Conservation (phyloP, 805 yeast genomes). For the Candida hispaniensis region DNA sequence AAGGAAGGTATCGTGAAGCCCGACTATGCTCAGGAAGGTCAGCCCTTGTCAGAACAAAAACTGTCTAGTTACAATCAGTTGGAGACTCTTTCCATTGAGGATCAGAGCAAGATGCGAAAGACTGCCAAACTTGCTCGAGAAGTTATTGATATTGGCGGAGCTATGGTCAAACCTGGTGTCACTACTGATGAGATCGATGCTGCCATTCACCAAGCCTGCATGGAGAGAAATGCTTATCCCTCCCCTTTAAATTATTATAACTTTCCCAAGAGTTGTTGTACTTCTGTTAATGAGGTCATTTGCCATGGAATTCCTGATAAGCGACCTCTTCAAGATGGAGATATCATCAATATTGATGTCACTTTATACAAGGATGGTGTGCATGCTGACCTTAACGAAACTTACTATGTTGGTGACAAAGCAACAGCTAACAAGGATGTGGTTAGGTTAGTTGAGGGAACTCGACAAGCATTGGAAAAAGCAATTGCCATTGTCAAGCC, state of each 20-base stretch:
- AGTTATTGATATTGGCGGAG: slow-evolving; percentile 80
- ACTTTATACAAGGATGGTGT: slow-evolving; percentile 75
- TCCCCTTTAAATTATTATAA: slow-evolving; percentile 91
- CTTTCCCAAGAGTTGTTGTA: slow-evolving; percentile 86
- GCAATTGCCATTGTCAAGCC: slow-evolving; percentile 86
- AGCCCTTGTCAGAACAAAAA: slow-evolving; percentile 66
- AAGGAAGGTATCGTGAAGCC: slow-evolving; percentile 66
- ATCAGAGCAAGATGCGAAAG: slow-evolving; percentile 60
- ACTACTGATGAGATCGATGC: slow-evolving; percentile 89
- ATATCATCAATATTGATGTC: slow-evolving; percentile 84
- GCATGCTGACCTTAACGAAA: slow-evolving; percentile 93
- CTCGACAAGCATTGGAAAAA: slow-evolving; percentile 74
- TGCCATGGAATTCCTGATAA: slow-evolving; percentile 98
- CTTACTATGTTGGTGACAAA: slow-evolving; percentile 90
- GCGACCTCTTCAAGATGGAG: slow-evolving; percentile 81
- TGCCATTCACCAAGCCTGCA: slow-evolving; percentile 76
- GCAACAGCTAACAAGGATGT: slow-evolving; percentile 67
- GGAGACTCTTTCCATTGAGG: slow-evolving; percentile 51
- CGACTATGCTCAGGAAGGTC: slow-evolving; percentile 74
- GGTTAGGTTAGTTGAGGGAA: slow-evolving; percentile 84
- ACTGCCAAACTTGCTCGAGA: slow-evolving; percentile 76
- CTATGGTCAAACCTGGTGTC: slow-evolving; percentile 71
- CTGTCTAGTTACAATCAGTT: slow-evolving; percentile 61
- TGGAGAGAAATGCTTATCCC: slow-evolving; percentile 85
- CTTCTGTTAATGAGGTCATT: slow-evolving; percentile 87